Conservation (phyloP, 176 grass and related monocot genomes). For the Tillandsia leiboldiana region DNA sequence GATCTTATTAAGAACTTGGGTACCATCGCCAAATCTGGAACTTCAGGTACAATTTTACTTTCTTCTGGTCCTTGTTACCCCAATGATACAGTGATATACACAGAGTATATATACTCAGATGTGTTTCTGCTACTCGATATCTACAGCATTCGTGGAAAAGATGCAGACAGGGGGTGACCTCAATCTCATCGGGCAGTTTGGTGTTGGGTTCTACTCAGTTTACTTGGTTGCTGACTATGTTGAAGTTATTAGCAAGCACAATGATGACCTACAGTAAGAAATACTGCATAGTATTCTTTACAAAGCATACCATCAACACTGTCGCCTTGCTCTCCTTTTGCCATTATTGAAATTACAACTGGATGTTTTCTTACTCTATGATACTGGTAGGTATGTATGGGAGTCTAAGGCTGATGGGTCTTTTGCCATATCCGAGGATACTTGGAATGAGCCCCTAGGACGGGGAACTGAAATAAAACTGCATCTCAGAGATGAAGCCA, state of each 20-base stretch:
- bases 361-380: neutral
- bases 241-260: conserved; percentile 99
- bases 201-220: conserved; percentile 96
- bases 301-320: neutral
- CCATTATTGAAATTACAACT: neutral
- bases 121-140: neutral
- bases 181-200: conserved; percentile 94
- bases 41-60: conserved; percentile 41
- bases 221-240: conserved; percentile 97
- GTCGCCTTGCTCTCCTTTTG: neutral
- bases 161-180: conserved; percentile 87
- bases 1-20: conserved; percentile 95
- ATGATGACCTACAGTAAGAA: conserved; percentile 94
- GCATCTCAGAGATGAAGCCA: conserved; percentile 88
- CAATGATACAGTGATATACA: neutral
- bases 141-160: conserved; percentile 89
- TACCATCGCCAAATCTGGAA: conserved; percentile 94
- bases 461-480: conserved; percentile 96
- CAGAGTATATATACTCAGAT: neutral
- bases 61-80: neutral
- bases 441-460: conserved; percentile 82
- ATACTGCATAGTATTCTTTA: neutral
- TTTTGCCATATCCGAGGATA: conserved; percentile 93
- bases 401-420: conserved; percentile 94
- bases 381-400: conserved; percentile 66